Percentiles rank a stretch among this genome's conserved stretches.
phyloP scores from a whole-genome alignment of 2,329 filamentous ascomycete species.

The Fusarium sp. region DNA sequence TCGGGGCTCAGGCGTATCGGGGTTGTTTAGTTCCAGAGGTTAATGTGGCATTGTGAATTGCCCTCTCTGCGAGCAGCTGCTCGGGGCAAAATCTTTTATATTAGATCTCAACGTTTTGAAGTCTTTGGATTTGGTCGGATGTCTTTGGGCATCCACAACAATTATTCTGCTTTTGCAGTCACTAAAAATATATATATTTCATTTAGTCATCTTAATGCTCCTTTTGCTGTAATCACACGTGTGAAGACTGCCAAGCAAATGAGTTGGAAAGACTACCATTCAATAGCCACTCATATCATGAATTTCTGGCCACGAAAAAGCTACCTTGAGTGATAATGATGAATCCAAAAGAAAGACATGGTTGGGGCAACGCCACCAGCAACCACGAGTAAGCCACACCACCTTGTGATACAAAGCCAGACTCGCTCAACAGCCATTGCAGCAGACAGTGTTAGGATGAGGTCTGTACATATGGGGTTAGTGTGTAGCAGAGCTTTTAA shows the following conservation, averaged over 20 bases:
- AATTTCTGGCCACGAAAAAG: no score
- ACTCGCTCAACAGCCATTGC: no score
- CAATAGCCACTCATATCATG: no score
- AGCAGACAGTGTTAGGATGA: no score
- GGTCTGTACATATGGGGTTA: no score
- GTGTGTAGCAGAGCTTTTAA: no score
- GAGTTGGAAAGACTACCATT: no score
- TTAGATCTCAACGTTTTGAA: slow-evolving; percentile 11
- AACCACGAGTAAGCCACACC: neutral
- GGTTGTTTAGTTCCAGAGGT: slow-evolving; percentile 2
- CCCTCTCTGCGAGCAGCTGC: neutral
- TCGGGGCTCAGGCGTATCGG: slow-evolving; percentile 1
- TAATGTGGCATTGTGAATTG: neutral
- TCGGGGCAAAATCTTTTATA: neutral
- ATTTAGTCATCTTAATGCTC: no score
- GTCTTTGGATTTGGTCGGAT: neutral
- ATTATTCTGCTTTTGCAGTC: neutral
- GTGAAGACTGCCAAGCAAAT: no score
- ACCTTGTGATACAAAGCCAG: neutral
- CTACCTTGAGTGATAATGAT: no score
- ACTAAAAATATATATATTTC: slow-evolving; percentile 10
- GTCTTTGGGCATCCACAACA: neutral
- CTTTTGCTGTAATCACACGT: no score
- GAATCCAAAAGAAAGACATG: no score
- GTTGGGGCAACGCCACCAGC: neutral